Conservation (phyloP, 306 rosid genomes). For the Cucurbita ficifolia region DNA sequence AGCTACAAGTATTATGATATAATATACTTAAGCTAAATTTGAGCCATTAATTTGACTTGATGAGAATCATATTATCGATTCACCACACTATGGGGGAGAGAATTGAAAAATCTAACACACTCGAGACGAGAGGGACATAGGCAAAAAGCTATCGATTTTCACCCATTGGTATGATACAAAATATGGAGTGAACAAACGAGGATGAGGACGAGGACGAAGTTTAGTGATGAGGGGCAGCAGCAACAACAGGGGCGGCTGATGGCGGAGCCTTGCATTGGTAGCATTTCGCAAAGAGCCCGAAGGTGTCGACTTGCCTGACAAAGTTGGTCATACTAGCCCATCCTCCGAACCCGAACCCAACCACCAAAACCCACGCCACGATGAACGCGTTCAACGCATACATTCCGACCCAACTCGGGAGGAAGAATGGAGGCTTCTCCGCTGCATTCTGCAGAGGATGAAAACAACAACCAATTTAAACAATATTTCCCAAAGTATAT, state of each 20-base stretch:
- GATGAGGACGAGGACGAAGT: not conserved
- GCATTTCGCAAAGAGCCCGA: slow-evolving; percentile 94
- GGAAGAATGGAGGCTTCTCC: slow-evolving; percentile 78
- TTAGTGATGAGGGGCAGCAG: slow-evolving; percentile 25
- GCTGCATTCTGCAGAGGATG: slow-evolving; percentile 56
- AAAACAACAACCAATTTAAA: not conserved
- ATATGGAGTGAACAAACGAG: slow-evolving; percentile 6
- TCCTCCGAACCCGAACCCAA: slow-evolving; percentile 97
- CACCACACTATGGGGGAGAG: no score
- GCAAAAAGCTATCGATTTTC: not conserved
- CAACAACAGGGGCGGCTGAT: not conserved
- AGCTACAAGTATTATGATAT: not conserved
- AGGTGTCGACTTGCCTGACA: slow-evolving; percentile 58
- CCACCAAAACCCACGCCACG: slow-evolving; percentile 63
- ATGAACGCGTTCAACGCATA: slow-evolving; percentile 47
- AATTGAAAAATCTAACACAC: slow-evolving; percentile 18
- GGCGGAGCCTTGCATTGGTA: slow-evolving; percentile 76
- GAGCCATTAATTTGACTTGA: not conserved
- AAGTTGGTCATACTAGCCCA: slow-evolving; percentile 94
- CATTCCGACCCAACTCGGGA: slow-evolving; percentile 86
- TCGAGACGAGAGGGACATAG: not conserved
- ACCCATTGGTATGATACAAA: slow-evolving; percentile 39
- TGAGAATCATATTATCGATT: slow-evolving; percentile 27
- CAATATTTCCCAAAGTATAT: not conserved
- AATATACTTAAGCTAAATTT: slow-evolving; percentile 1